Percentiles rank a stretch among this genome's conserved stretches.
phyloP scores from a whole-genome alignment of 163 green algal species.

The Prototheca stagnorum region DNA sequence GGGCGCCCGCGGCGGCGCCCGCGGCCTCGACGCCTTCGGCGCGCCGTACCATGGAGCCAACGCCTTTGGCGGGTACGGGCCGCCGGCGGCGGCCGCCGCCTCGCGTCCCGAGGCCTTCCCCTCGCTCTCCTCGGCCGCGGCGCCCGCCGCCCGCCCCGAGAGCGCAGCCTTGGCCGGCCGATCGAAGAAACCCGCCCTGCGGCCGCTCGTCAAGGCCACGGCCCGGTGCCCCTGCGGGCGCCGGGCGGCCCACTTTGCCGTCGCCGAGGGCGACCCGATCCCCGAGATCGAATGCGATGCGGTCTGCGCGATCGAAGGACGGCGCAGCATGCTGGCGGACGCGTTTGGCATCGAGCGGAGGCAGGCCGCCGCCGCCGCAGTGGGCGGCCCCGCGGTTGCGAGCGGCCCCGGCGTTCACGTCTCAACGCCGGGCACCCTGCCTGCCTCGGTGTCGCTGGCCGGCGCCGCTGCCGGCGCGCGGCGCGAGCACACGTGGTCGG shows the following conservation, averaged over 20 bases:
- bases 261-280: slow-evolving; percentile 18
- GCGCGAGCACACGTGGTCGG: slow-evolving; percentile 5
- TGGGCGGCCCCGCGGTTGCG: too few species aligned
- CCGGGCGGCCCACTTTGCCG: slow-evolving; percentile 15
- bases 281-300: slow-evolving; percentile 20
- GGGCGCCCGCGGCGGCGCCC: neutral
- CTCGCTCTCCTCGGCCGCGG: slow-evolving; percentile 3
- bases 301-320: slow-evolving; percentile 16
- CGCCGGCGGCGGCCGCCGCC: too few species aligned
- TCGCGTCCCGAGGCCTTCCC: slow-evolving; percentile 11
- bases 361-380: too few species aligned
- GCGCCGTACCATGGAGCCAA: too few species aligned
- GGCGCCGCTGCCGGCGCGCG: neutral
- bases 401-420: too few species aligned
- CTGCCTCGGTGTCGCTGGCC: neutral
- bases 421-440: slow-evolving; percentile 5
- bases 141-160: neutral
- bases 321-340: slow-evolving; percentile 16
- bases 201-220: slow-evolving; percentile 21
- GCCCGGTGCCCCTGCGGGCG: slow-evolving; percentile 27
- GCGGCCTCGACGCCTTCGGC: too few species aligned
- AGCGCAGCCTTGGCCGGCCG: neutral
- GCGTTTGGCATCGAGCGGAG: slow-evolving; percentile 41
- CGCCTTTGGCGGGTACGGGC: too few species aligned
- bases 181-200: neutral